A percentile compares a stretch with the other conserved stretches of the same genome.
These are phyloP conservation scores for Protea cynaroides DNA, from an alignment of 164 flowering plant species.

Conservation along the genomic window DNA sequence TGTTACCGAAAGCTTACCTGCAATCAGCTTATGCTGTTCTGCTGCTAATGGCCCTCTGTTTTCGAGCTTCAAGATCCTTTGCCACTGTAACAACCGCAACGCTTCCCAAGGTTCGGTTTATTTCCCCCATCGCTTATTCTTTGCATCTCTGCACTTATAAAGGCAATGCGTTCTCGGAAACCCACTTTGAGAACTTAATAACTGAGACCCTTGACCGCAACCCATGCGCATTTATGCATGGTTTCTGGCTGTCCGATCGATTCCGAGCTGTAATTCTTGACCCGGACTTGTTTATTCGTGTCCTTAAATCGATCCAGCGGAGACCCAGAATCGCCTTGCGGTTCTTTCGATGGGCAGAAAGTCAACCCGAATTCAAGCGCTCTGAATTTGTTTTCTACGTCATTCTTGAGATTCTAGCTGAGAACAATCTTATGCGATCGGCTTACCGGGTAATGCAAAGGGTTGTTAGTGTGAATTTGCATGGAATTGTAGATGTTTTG, in stretches of 20 bases:
- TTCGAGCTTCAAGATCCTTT: slow-evolving; percentile 27
- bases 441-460: slow-evolving; percentile 42
- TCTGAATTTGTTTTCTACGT: slow-evolving; percentile 31
- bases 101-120: slow-evolving; percentile 21
- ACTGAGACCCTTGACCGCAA: slow-evolving; percentile 15
- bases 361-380: slow-evolving; percentile 34
- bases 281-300: slow-evolving; percentile 32
- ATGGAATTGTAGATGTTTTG: slow-evolving; percentile 40
- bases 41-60: slow-evolving; percentile 31
- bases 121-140: background rate
- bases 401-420: slow-evolving; percentile 40
- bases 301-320: slow-evolving; percentile 27
- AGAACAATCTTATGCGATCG: slow-evolving; percentile 28
- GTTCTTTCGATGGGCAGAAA: slow-evolving; percentile 51
- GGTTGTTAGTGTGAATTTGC: slow-evolving; percentile 25
- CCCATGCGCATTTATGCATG: slow-evolving; percentile 20
- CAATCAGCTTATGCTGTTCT: no score
- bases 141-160: background rate
- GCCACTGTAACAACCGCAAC: background rate
- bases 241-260: slow-evolving; percentile 18
- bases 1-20: no score
- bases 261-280: slow-evolving; percentile 28
- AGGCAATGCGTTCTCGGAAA: slow-evolving; percentile 4
- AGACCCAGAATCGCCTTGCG: slow-evolving; percentile 41
- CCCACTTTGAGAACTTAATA: slow-evolving; percentile 27